Evolutionary conservation across 2,329 filamentous ascomycete genomes (phyloP), one percentile per base, ranked within the genome.

Genomic region (Dactylonectria estremocensis): DNA sequence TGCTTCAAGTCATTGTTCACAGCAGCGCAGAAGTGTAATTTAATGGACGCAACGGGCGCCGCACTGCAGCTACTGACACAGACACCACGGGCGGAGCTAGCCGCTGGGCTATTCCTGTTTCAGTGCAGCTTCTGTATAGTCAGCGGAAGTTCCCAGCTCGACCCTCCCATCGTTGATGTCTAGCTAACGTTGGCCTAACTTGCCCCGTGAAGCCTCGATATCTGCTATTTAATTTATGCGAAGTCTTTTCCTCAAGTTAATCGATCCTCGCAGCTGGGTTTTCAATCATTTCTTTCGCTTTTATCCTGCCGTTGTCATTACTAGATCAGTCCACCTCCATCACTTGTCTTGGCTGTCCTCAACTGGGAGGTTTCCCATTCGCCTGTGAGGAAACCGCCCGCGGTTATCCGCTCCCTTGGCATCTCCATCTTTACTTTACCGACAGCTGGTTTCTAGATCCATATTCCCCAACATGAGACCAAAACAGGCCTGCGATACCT

Each of bases 401-500:
- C n/a, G n/a, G n/a, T n/a, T n/a, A n/a, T n/a, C n/a, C n/a, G n/a
- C n/a, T n/a, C n/a, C n/a, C n/a, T n/a, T n/a, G n/a, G n/a, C n/a
- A n/a, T n/a, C n/a, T n/a, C n/a, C n/a, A n/a, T n/a, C n/a, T n/a
- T n/a, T 24, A 11, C 18, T 50, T 50, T 50, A 33, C 48, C 20
- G 48, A 50, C 48, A 50, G 48, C 48, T 50, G 18, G 48, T 50
- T 50, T 22, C 48, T 50, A 50, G 24, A 50, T 50, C 48, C 48
- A 50, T 22, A 50, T 50, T 33, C 28, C 48, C 10, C 48, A 50
- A 33, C 37, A 64, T 64, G 61, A 55, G 58, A 28, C 61, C 59
- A 54, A 64, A 64, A 37, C 37, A 28, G 49, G 61, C 61, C 33
- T 64, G 61, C 49, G 61, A 64, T 59, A 55, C 61, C 57, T 64